phyloP scores from a whole-genome alignment of 1,284 basidiomycete species.

The Trichosporon sp. region DNA sequence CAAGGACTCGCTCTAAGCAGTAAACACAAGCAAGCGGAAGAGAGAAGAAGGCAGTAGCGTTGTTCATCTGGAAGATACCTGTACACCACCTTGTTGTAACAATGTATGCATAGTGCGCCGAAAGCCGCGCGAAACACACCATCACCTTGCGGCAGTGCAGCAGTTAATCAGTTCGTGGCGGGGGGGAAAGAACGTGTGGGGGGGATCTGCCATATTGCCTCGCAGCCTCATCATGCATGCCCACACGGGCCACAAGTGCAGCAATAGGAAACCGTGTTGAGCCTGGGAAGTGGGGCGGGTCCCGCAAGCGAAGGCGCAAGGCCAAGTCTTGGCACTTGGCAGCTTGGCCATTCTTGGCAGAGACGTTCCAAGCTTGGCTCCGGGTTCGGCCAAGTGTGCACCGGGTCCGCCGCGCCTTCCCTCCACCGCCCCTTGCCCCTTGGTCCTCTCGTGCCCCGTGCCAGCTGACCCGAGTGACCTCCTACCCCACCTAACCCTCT shows the following conservation, averaged over 20 bases:
- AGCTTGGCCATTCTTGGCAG: constrained; percentile 15
- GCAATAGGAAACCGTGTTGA: too few species aligned
- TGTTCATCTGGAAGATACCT: not conserved
- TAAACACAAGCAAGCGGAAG: too few species aligned
- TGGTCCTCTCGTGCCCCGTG: too few species aligned
- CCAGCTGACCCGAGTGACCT: too few species aligned
- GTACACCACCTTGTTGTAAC: constrained; percentile 5
- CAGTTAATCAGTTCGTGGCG: too few species aligned
- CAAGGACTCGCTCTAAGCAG: constrained; percentile 25
- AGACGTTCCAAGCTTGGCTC: not conserved
- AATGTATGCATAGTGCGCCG: constrained; percentile 3
- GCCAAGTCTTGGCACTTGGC: constrained; percentile 8
- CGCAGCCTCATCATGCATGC: too few species aligned
- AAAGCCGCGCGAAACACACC: not conserved
- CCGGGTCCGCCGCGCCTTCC: too few species aligned
- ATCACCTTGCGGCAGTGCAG: not conserved
- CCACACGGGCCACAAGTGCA: too few species aligned
- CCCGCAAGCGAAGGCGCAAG: not conserved
- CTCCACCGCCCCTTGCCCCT: too few species aligned
- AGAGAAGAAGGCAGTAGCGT: not conserved
- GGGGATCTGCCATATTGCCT: too few species aligned
- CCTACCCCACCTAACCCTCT: too few species aligned
- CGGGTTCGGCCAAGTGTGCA: too few species aligned
- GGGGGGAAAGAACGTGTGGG: not conserved
- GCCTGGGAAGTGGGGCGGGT: not conserved